Evolutionary conservation across 768 basidiomycete species (phyloP), one percentile per base, ranked within the genome.

Genomic region (Polyporus arcularius): DNA sequence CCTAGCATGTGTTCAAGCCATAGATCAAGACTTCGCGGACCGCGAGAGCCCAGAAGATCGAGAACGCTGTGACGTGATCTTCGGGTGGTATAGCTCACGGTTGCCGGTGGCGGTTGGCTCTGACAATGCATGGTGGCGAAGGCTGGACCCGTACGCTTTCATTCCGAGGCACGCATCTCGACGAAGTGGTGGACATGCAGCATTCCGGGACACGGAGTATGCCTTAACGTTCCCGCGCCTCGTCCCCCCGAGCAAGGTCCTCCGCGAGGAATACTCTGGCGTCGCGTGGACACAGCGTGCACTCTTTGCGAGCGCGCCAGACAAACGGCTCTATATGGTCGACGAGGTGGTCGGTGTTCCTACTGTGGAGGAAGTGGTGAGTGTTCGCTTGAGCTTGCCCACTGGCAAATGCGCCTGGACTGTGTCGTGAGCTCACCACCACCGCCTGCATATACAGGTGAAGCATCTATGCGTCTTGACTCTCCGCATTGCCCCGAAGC

Each of bases 221-320:
- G 68, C 76, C 39, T 61, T 60, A 1, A 55, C 47, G 8, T 64
- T 81, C 21, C 74, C 71, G 5, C 40, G 32, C 1, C 57, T 82
- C 12, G 76, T 82, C 2, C 65, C 76, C 0, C 81, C 82, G 0
- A 64, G 46, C 6, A 59, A 81, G 49, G 60, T 81, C 2, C 72
- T 82, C 10, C 74, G 72, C 38, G 49, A 68, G 16, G 71, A 78
- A 39, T 75, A 71, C 51, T 75, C 78, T 63, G 57, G 75, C 0
- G 71, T 84, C 11, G 77, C 77, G 7, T 84, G 83, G 83, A 80
- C 80, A 4, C 82, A 84, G 55, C 68, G 80, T n/a, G 80, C 73
- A 2, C 55, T 70, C 15, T 75, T 77, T 35, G 41, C 57, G 3
- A 50, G 56, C 4, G 64, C 69, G 21, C 79, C 79, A 5, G 53